Percentiles rank a stretch among this genome's conserved stretches.
Conservation (phyloP, 768 basidiomycete species). For the Harrya chromipes region DNA sequence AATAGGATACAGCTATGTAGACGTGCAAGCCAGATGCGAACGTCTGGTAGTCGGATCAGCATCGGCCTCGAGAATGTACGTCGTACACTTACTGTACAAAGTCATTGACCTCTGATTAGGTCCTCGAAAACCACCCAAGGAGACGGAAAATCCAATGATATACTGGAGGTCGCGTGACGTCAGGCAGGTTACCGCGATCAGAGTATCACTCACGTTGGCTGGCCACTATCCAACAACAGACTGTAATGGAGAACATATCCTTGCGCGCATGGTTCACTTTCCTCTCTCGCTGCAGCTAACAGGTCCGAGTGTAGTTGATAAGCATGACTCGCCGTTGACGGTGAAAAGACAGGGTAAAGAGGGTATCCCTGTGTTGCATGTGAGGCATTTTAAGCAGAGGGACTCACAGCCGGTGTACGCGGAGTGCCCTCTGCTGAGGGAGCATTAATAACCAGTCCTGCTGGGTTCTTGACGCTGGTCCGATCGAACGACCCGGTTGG, state of each 20-base stretch:
- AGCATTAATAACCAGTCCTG: background rate
- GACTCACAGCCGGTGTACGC: slow-evolving; percentile 23
- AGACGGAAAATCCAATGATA: slow-evolving; percentile 22
- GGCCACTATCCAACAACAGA: slow-evolving; percentile 22
- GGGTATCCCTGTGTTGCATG: slow-evolving; percentile 9
- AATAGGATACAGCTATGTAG: slow-evolving; percentile 19
- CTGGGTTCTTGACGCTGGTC: background rate
- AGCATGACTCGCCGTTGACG: slow-evolving; percentile 16
- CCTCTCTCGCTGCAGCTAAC: slow-evolving; percentile 20
- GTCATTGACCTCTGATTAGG: slow-evolving; percentile 15
- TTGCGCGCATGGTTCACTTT: slow-evolving; percentile 7
- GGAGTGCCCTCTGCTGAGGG: slow-evolving; percentile 10
- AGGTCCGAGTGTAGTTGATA: slow-evolving; percentile 19
- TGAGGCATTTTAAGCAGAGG: slow-evolving; percentile 19
- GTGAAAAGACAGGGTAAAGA: slow-evolving; percentile 10
- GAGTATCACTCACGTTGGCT: slow-evolving; percentile 22
- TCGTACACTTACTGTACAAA: slow-evolving; percentile 5
- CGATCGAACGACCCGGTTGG: slow-evolving; percentile 8
- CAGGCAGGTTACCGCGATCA: background rate
- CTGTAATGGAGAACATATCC: slow-evolving; percentile 6
- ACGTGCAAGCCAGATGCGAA: slow-evolving; percentile 3
- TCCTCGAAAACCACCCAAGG: slow-evolving; percentile 25
- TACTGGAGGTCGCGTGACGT: slow-evolving; percentile 14
- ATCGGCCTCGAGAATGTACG: background rate
- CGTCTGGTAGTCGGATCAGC: slow-evolving; percentile 7